Evolutionary conservation across 2,329 filamentous ascomycete genomes (phyloP).

Genomic region (Calycina herbarum): DNA sequence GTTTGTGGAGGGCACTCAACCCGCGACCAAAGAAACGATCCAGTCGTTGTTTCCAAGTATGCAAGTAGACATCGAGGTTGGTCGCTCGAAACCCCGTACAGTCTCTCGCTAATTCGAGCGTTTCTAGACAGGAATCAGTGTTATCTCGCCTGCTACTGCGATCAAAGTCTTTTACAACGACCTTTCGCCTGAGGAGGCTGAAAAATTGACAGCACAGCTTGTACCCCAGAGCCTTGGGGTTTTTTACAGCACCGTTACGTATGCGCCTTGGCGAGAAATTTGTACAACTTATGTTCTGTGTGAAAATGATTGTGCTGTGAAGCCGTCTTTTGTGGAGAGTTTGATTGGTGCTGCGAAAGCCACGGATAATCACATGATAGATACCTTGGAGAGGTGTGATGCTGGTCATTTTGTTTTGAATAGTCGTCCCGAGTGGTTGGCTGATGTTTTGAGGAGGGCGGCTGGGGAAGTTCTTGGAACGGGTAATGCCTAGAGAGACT

Average conservation of each 20-base stretch:
- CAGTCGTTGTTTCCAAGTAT: too few species aligned
- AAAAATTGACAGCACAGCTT: slow-evolving; percentile 41
- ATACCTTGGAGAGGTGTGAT: slow-evolving; percentile 7
- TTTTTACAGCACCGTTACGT: slow-evolving; percentile 11
- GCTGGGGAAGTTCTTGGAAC: neutral
- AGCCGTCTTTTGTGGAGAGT: slow-evolving; percentile 6
- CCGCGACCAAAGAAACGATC: too few species aligned
- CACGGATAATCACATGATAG: slow-evolving; percentile 8
- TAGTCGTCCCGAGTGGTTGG: slow-evolving; percentile 7
- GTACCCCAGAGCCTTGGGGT: slow-evolving; percentile 39
- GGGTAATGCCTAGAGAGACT: too few species aligned
- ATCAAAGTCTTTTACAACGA: slow-evolving; percentile 45
- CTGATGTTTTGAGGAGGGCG: slow-evolving; percentile 2
- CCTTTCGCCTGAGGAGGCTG: slow-evolving; percentile 39
- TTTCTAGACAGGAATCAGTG: neutral
- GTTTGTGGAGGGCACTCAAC: too few species aligned
- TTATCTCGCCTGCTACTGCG: slow-evolving; percentile 20
- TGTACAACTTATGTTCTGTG: slow-evolving; percentile 8
- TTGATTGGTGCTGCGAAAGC: neutral
- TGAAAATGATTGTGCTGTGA: slow-evolving; percentile 8
- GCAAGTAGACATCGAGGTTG: too few species aligned
- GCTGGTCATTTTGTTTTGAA: slow-evolving; percentile 9
- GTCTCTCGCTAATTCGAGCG: too few species aligned
- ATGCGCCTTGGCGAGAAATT: slow-evolving; percentile 14
- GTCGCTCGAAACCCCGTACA: too few species aligned